These are phyloP conservation scores for Podaxis sp. DNA, from an alignment of 768 basidiomycete species.

Conservation along the genomic window DNA sequence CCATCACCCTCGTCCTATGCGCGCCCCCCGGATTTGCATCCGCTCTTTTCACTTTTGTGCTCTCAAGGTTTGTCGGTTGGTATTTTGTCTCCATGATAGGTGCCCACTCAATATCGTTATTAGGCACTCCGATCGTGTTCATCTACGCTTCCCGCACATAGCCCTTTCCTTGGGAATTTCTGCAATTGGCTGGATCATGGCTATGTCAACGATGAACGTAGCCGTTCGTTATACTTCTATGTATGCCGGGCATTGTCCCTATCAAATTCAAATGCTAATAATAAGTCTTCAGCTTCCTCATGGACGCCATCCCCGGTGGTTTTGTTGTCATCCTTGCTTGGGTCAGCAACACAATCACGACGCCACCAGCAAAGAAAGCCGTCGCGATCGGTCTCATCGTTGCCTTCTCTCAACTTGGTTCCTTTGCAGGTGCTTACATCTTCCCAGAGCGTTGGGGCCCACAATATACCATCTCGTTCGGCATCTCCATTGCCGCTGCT, in stretches of 20 bases:
- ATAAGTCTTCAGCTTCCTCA: conserved; percentile 15
- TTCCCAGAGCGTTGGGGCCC: conserved; percentile 54
- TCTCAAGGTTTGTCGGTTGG: conserved; percentile 31
- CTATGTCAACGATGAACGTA: conserved; percentile 47
- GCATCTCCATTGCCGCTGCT: conserved; percentile 53
- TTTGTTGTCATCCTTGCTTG: conserved; percentile 47
- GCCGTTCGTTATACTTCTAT: conserved; percentile 51
- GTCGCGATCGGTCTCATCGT: conserved; percentile 67
- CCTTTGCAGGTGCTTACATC: conserved; percentile 64
- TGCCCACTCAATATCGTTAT: background rate
- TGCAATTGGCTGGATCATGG: conserved; percentile 58
- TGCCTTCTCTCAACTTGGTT: conserved; percentile 53
- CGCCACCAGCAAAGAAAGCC: conserved; percentile 65
- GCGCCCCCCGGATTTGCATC: conserved; percentile 63
- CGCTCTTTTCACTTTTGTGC: conserved; percentile 46
- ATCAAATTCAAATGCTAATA: background rate
- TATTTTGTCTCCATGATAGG: background rate
- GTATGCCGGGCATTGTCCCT: conserved; percentile 33
- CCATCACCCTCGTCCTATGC: conserved; percentile 60
- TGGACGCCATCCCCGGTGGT: conserved; percentile 34
- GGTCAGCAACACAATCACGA: conserved; percentile 41
- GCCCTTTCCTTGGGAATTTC: conserved; percentile 46
- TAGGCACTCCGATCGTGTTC: conserved; percentile 58
- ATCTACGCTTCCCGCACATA: conserved; percentile 64
- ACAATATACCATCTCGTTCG: conserved; percentile 50